phyloP scores from a whole-genome alignment of 78 protist species.

The Dictyostelium discoideum region dicty_2.7 NC_007089.4:4040001-4040500 shows the following conservation, averaged over 20 bases:
- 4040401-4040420: neutral
- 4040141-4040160: slow-evolving; percentile 67
- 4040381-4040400: neutral
- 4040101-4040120: slow-evolving; percentile 59
- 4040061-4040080: slow-evolving; percentile 48
- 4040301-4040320: neutral
- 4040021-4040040: slow-evolving; percentile 60
- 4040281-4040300: neutral
- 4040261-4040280: neutral
- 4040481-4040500: slow-evolving; percentile 72
- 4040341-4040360: too few relatives aligned
- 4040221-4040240: neutral
- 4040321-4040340: too few relatives aligned
- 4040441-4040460: slow-evolving; percentile 72
- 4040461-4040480: neutral
- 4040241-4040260: neutral
- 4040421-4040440: slow-evolving; percentile 78
- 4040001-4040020: neutral
- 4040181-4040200: slow-evolving; percentile 8
- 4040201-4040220: too few relatives aligned
- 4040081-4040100: slow-evolving; percentile 34
- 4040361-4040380: neutral
- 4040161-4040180: slow-evolving; percentile 32
- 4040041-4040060: slow-evolving; percentile 29
- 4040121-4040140: slow-evolving; percentile 64